Evolutionary conservation across 2,329 filamentous ascomycete genomes (phyloP), one percentile per base, ranked within the genome.

Genomic region (Diaporthe velutina): DNA sequence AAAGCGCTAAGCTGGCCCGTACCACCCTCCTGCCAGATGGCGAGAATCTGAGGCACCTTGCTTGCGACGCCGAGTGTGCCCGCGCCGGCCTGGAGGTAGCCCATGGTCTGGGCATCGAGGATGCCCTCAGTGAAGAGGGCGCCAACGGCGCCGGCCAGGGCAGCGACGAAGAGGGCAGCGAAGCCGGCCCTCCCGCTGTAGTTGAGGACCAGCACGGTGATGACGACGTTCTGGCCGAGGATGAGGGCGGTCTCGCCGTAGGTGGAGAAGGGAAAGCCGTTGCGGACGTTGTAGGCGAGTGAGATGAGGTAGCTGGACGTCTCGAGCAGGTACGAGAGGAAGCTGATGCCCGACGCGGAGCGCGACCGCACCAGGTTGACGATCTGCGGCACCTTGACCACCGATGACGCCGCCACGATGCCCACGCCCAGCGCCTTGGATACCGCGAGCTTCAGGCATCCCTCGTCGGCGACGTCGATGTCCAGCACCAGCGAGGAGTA

Each of bases 351-450:
- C 58, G 91, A 90, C 38, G 95, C 92, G 67, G 95, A 98, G 80
- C 92, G 90, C 64, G 95, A 95, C 81, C 89, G 89, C 80, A 97
- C 85, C 70, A 99, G 92, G 88, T 99, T 99, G 83, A 98, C 84
- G 82, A 99, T 96, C 88, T 99, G 97, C 0, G 97, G 97, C 35
- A 99, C 92, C 87, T 99, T 99, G 87, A 99, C 96, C 80, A 98
- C 92, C 72, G 94, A 93, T 38, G 94, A 96, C 71, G 95, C 95
- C 78, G 90, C 93, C 82, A 99, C 95, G 85, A 99, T 99, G 83
- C 93, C 97, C 79, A 98, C 93, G 74, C 97, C 96, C 22, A 99
- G 92, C 4, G 90, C 95, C 87, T 99, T 99, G 81, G 94, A 97
- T 81, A 98, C 90, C 79, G 92, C 96, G 70, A 98, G 92, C 82